Evolutionary conservation across 1,284 basidiomycete genomes (phyloP).

Genomic region (Rhodotorula sp.): DNA sequence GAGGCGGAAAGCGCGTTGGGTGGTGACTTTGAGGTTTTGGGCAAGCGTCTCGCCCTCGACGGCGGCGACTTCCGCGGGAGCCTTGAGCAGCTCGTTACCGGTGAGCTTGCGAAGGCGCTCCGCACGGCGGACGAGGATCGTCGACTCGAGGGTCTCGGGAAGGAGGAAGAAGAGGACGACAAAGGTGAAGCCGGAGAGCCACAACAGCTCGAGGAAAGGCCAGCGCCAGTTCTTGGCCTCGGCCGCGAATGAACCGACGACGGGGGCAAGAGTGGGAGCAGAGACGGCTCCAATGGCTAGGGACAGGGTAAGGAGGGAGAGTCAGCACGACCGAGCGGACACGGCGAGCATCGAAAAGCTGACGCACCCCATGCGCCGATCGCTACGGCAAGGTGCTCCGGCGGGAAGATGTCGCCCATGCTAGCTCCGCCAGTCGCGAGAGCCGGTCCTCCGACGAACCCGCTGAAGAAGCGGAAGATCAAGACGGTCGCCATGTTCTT

Average conservation of each 20-base stretch:
- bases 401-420: constrained; percentile 41
- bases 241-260: constrained; percentile 42
- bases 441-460: constrained; percentile 44
- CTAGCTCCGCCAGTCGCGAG: constrained; percentile 46
- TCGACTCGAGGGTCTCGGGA: constrained; percentile 49
- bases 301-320: background rate
- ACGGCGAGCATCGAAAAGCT: no score
- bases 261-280: constrained; percentile 27
- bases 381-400: constrained; percentile 12
- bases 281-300: constrained; percentile 8
- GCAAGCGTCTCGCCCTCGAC: constrained; percentile 8
- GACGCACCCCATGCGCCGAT: constrained; percentile 9
- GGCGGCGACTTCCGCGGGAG: constrained; percentile 47
- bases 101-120: constrained; percentile 48
- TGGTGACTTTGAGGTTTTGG: constrained; percentile 40
- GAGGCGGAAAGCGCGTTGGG: constrained; percentile 41
- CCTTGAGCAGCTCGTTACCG: constrained; percentile 47
- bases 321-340: no score
- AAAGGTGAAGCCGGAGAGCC: constrained; percentile 37
- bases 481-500: constrained; percentile 16
- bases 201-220: constrained; percentile 45
- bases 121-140: constrained; percentile 49
- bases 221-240: constrained; percentile 46
- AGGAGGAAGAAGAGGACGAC: constrained; percentile 42
- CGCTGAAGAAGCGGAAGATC: constrained; percentile 42